These are phyloP conservation scores for Neurospora pannonica DNA, from an alignment of 495 filamentous ascomycete species.

Conservation along the genomic window DNA sequence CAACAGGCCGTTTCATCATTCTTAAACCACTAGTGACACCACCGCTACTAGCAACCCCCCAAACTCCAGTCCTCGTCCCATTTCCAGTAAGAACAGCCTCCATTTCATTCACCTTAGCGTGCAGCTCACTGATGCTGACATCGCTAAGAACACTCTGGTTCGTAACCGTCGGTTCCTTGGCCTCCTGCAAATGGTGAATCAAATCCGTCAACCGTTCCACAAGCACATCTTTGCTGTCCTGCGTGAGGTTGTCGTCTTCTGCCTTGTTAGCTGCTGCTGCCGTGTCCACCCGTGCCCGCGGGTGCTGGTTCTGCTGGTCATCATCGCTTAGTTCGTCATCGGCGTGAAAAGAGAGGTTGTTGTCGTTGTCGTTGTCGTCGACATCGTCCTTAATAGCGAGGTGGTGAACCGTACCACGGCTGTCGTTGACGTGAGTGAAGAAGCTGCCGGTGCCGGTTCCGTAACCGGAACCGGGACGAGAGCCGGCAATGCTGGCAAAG, in stretches of 20 bases:
- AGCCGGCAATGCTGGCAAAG: neutral
- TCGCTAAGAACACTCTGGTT: neutral
- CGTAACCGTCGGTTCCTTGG: neutral
- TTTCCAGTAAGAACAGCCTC: constrained; percentile 20
- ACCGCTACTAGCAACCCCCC: neutral
- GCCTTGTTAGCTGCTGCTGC: constrained; percentile 1
- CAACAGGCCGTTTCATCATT: neutral
- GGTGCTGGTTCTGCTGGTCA: neutral
- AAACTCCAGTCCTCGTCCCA: neutral
- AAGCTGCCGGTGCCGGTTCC: neutral
- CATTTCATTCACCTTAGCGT: constrained; percentile 38
- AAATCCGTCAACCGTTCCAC: constrained; percentile 41
- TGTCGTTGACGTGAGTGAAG: constrained; percentile 3
- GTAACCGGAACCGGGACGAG: neutral
- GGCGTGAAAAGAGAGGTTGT: neutral
- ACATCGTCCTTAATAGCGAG: constrained; percentile 4
- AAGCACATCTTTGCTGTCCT: constrained; percentile 39
- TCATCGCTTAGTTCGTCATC: constrained; percentile 7
- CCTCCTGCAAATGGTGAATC: constrained; percentile 23
- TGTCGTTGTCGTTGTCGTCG: neutral
- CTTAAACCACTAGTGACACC: neutral
- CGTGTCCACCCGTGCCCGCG: neutral
- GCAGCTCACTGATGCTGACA: constrained; percentile 23
- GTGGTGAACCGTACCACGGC: constrained; percentile 13
- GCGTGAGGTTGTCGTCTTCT: constrained; percentile 17